Base-by-base conservation (phyloP, 1,284 basidiomycete species). In the Cryptococcus amylolentus region DNA sequence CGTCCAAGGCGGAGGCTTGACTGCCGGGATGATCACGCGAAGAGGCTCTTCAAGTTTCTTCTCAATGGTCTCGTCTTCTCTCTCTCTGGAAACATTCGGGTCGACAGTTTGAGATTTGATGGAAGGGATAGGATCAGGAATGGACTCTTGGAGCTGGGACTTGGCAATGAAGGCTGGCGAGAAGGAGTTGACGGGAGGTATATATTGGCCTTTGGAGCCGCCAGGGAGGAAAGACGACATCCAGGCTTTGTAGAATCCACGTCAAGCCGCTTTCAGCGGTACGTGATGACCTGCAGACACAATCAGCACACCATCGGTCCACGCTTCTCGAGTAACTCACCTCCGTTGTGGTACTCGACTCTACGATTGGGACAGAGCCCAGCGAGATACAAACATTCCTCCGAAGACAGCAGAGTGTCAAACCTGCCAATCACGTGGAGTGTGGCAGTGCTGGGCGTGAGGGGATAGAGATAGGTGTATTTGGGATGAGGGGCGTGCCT, bases 101-200 rank as follows among this genome's bases (percentile, higher is more conserved):
- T 35, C 31, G 3, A 10, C 7, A 35, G 10, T 35, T 3, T 1
- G 10, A 35, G 31, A 8, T 8, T 35, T 35, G 31, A 10, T 10
- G 31, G 5, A 35, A 35, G 31, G 31, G 31, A 35, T 35, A 10
- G 31, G 10, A 10, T 3, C 7, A 10, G 31, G 31, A 10, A 35
- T 35, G 31, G 31, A 35, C 10, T 6, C 31, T 35, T 1, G 6
- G 31, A 10, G 31, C 31, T 35, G 31, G 3, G 7, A 35, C 31
- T 35, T 35, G 31, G 31, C 31, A 3, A 35, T 35, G 31, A 35
- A 35, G 31, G 31, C 31, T 35, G 31, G 31, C 7, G 31, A 35
- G 31, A 35, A 35, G 6, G 31, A 35, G 7, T 35, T 35, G 3
- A 14, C 55, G 73, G 2, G 73, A 75, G 57, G 70, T 71, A 55